Evolutionary conservation across 805 yeast species (phyloP).

Genomic region (Pichia eremophila): DNA sequence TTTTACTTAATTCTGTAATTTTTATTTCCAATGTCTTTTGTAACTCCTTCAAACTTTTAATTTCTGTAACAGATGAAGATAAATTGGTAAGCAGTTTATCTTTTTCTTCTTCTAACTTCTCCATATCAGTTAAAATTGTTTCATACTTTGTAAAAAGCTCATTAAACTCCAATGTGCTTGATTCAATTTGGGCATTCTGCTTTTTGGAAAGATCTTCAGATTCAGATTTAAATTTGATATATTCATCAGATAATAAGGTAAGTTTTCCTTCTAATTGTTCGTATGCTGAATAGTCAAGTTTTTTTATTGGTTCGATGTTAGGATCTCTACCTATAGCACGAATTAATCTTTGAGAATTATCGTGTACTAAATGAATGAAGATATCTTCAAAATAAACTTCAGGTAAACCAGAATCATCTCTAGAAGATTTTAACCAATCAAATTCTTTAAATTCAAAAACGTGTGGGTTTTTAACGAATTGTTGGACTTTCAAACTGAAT

Average conservation of each 20-base stretch:
- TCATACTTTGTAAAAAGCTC: slow-evolving; percentile 24
- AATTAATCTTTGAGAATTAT: slow-evolving; percentile 56
- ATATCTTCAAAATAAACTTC: slow-evolving; percentile 60
- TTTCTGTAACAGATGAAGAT: slow-evolving; percentile 17
- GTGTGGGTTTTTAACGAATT: slow-evolving; percentile 50
- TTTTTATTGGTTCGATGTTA: slow-evolving; percentile 54
- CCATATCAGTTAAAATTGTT: slow-evolving; percentile 23
- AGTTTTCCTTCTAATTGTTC: slow-evolving; percentile 36
- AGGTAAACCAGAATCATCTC: slow-evolving; percentile 83
- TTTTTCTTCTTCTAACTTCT: slow-evolving; percentile 23
- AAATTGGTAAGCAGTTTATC: slow-evolving; percentile 18
- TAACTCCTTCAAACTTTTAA: slow-evolving; percentile 16
- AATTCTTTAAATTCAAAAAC: slow-evolving; percentile 51
- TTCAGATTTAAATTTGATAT: slow-evolving; percentile 13
- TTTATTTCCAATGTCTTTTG: slow-evolving; percentile 28
- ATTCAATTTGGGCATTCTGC: slow-evolving; percentile 17
- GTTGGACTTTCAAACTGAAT: slow-evolving; percentile 61
- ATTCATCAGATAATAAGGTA: slow-evolving; percentile 10
- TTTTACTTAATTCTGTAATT: slow-evolving; percentile 14
- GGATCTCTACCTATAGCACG: slow-evolving; percentile 72
- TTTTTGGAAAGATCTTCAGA: slow-evolving; percentile 10
- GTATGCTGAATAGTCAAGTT: slow-evolving; percentile 53
- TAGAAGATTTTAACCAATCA: slow-evolving; percentile 38
- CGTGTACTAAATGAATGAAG: slow-evolving; percentile 60
- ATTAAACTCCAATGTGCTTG: slow-evolving; percentile 21